A percentile compares a stretch with the other conserved stretches of the same genome.
Evolutionary conservation across 768 basidiomycete species (phyloP).

Genomic region (Suillus ampliporus): DNA sequence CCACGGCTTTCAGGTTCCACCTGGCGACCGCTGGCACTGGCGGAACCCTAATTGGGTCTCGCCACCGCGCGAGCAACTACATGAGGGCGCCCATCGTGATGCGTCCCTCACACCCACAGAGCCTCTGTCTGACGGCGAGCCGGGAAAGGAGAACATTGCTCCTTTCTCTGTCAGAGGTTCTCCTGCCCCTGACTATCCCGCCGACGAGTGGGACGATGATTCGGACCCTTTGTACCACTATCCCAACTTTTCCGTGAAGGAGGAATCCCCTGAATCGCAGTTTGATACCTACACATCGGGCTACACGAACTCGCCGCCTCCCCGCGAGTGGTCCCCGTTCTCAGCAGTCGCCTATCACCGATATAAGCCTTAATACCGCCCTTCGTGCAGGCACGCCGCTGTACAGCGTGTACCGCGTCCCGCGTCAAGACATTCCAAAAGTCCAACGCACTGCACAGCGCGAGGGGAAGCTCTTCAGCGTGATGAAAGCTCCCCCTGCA

Average conservation of each 20-base stretch:
- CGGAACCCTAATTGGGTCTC: conserved; percentile 41
- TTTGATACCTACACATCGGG: conserved; percentile 19
- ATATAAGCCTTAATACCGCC: conserved; percentile 30
- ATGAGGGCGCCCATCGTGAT: not conserved
- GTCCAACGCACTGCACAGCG: conserved; percentile 33
- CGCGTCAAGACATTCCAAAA: conserved; percentile 31
- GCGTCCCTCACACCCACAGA: conserved; percentile 38
- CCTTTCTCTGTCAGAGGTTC: not conserved
- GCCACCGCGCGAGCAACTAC: conserved; percentile 30
- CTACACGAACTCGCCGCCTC: conserved; percentile 27
- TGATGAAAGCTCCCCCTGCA: conserved; percentile 31
- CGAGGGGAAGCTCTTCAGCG: conserved; percentile 38
- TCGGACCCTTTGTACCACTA: conserved; percentile 5
- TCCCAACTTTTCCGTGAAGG: conserved; percentile 6
- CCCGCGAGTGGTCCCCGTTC: conserved; percentile 32
- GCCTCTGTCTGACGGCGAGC: conserved; percentile 29
- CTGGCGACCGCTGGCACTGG: conserved; percentile 40
- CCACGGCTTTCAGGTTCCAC: conserved; percentile 32
- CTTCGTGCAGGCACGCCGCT: conserved; percentile 38
- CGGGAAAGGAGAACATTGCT: conserved; percentile 6
- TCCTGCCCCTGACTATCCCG: conserved; percentile 13
- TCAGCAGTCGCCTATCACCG: conserved; percentile 31
- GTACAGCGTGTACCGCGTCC: conserved; percentile 40
- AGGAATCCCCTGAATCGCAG: conserved; percentile 16
- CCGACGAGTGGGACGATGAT: conserved; percentile 13